These are phyloP conservation scores for Mayamaea pseudoterrestris DNA, from an alignment of 108 stramenopile species.

Conservation along the genomic window DNA sequence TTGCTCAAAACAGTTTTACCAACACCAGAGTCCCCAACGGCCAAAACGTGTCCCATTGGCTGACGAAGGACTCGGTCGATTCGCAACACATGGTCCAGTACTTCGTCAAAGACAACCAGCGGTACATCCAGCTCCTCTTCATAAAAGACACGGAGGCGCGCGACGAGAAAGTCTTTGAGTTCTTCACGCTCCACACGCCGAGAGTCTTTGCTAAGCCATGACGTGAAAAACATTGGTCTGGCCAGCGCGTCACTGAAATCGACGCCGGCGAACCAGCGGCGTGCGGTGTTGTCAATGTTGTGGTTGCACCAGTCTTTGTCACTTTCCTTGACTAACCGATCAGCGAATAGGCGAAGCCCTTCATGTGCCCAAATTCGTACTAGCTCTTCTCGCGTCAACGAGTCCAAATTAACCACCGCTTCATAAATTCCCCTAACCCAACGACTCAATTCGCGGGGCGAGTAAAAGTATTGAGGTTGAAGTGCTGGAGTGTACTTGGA, in stretches of 20 bases:
- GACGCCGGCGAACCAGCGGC: slow-evolving; percentile 65
- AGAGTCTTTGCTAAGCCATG: slow-evolving; percentile 92
- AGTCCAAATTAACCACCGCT: slow-evolving; percentile 73
- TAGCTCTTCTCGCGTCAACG: slow-evolving; percentile 77
- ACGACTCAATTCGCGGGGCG: slow-evolving; percentile 93
- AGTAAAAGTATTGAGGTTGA: slow-evolving; percentile 98
- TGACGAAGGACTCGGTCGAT: slow-evolving; percentile 85
- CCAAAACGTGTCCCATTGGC: slow-evolving; percentile 79
- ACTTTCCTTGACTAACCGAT: slow-evolving; percentile 82
- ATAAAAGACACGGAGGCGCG: slow-evolving; percentile 89
- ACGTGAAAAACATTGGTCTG: slow-evolving; percentile 84
- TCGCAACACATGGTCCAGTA: slow-evolving; percentile 81
- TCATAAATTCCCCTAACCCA: slow-evolving; percentile 98
- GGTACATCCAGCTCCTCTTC: slow-evolving; percentile 98
- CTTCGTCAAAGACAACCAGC: slow-evolving; percentile 96
- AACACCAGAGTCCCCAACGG: slow-evolving; percentile 94
- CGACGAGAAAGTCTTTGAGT: slow-evolving; percentile 77
- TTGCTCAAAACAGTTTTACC: slow-evolving; percentile 70
- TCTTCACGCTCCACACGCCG: slow-evolving; percentile 64
- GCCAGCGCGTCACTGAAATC: slow-evolving; percentile 68
- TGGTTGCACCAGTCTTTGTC: slow-evolving; percentile 87
- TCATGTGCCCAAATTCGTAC: slow-evolving; percentile 97
- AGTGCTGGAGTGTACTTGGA: slow-evolving; percentile 72
- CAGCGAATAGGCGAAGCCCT: slow-evolving; percentile 90
- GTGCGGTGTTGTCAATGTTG: slow-evolving; percentile 64